Conservation (phyloP, 2,329 filamentous ascomycete species). For the Hymenoscyphus occultus region DNA sequence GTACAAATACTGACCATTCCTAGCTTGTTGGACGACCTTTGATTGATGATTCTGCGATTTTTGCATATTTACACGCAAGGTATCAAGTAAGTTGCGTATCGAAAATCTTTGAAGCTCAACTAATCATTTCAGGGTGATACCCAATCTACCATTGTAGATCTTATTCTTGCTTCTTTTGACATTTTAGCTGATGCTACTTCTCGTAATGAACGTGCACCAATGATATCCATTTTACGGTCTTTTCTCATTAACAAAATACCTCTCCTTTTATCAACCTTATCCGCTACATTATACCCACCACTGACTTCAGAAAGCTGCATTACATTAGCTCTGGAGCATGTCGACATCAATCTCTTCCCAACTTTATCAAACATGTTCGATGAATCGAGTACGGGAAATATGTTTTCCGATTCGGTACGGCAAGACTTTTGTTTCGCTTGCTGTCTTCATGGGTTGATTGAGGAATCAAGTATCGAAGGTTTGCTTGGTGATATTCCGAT, state of each 20-base stretch:
- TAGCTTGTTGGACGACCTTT: slow-evolving; percentile 79
- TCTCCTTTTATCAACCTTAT: slow-evolving; percentile 55
- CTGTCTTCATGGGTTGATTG: slow-evolving; percentile 80
- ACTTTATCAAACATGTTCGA: slow-evolving; percentile 63
- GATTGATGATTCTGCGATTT: slow-evolving; percentile 74
- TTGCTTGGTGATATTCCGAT: slow-evolving; percentile 83
- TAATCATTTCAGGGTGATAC: slow-evolving; percentile 62
- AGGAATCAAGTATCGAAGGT: slow-evolving; percentile 71
- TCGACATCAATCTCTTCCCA: slow-evolving; percentile 61
- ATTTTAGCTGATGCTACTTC: slow-evolving; percentile 84
- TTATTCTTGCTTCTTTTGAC: slow-evolving; percentile 87
- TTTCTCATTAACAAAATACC: slow-evolving; percentile 79
- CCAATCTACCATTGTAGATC: slow-evolving; percentile 72
- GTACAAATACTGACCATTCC: not conserved
- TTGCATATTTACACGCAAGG: slow-evolving; percentile 78
- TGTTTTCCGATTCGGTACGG: slow-evolving; percentile 62
- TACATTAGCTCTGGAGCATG: slow-evolving; percentile 59
- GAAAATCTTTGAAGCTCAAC: slow-evolving; percentile 13
- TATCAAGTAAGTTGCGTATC: slow-evolving; percentile 61
- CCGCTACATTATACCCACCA: slow-evolving; percentile 54
- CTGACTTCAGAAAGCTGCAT: slow-evolving; percentile 63
- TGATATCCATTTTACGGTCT: slow-evolving; percentile 73
- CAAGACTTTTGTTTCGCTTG: slow-evolving; percentile 89
- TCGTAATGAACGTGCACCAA: slow-evolving; percentile 57
- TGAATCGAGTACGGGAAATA: slow-evolving; percentile 51